Evolutionary conservation across 2,329 filamentous ascomycete species (phyloP).

Genomic region (Neofusicoccum kwambonambiense): DNA sequence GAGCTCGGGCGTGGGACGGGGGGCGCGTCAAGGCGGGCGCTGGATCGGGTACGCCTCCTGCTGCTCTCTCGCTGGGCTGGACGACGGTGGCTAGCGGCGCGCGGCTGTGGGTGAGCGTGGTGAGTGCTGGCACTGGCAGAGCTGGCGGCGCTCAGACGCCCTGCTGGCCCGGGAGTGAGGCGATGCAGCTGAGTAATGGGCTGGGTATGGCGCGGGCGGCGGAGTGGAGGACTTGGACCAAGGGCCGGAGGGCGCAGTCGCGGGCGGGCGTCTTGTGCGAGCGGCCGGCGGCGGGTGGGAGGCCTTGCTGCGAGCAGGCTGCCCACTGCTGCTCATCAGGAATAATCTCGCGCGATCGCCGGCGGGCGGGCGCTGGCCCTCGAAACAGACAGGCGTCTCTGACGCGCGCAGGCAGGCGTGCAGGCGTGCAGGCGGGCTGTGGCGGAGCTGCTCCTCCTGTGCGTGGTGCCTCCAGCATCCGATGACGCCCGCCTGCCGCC

Average conservation of each 20-base stretch:
- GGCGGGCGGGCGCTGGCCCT: not conserved
- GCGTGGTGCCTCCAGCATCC: not conserved
- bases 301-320: not conserved
- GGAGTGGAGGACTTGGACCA: not conserved
- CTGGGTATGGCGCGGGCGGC: not conserved
- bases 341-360: not conserved
- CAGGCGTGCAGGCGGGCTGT: not conserved
- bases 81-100: not conserved
- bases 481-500: not conserved
- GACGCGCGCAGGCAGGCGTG: not conserved
- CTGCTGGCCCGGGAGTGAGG: not conserved
- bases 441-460: not conserved
- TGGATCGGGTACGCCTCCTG: not conserved
- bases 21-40: not conserved
- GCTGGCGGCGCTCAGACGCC: not conserved
- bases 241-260: not conserved
- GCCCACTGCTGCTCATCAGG: not conserved
- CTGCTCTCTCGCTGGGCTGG: too few relatives aligned
- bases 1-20: not conserved
- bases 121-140: not conserved
- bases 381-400: not conserved
- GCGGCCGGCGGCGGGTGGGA: not conserved
- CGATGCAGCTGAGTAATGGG: constrained; percentile 9
- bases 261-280: not conserved
- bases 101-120: not conserved